Evolutionary conservation across 2,329 filamentous ascomycete genomes (phyloP).

Genomic region (Diatrype stigma): DNA sequence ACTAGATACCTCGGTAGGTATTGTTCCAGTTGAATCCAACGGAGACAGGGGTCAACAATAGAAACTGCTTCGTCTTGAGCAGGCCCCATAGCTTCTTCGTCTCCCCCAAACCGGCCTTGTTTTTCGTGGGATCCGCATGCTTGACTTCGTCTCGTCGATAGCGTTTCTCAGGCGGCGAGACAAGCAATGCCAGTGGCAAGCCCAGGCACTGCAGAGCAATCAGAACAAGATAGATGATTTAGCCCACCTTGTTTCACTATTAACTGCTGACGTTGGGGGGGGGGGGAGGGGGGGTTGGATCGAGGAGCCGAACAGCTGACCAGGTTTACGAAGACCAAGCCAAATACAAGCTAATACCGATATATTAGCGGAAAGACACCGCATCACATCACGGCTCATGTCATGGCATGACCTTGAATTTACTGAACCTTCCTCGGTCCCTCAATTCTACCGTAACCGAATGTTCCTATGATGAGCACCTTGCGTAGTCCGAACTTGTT

Average conservation of each 20-base stretch:
- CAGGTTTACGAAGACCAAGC: slow-evolving; percentile 49
- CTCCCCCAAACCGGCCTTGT: slow-evolving; percentile 34
- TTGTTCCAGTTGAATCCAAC: slow-evolving; percentile 47
- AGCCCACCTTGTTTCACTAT: slow-evolving; percentile 28
- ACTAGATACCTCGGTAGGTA: slow-evolving; percentile 48
- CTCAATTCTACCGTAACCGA: slow-evolving; percentile 41
- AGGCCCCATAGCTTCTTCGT: slow-evolving; percentile 33
- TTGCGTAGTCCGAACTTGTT: slow-evolving; percentile 23
- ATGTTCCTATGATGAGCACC: slow-evolving; percentile 26
- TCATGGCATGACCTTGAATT: too few species aligned
- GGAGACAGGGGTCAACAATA: slow-evolving; percentile 44
- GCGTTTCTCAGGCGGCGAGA: slow-evolving; percentile 43
- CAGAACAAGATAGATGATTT: slow-evolving; percentile 30
- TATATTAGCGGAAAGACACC: too few species aligned
- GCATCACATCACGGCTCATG: too few species aligned
- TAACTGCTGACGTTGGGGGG: slow-evolving; percentile 28
- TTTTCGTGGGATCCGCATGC: slow-evolving; percentile 28
- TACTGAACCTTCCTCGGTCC: slow-evolving; percentile 39
- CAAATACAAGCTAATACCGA: slow-evolving; percentile 45
- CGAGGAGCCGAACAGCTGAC: slow-evolving; percentile 46
- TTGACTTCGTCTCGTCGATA: slow-evolving; percentile 34
- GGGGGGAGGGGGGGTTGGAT: slow-evolving; percentile 6
- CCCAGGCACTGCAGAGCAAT: slow-evolving; percentile 43
- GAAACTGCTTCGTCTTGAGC: slow-evolving; percentile 40
- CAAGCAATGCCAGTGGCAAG: slow-evolving; percentile 38